Evolutionary conservation across 768 basidiomycete genomes (phyloP).

Genomic region (Hebeloma cylindrosporum): DNA sequence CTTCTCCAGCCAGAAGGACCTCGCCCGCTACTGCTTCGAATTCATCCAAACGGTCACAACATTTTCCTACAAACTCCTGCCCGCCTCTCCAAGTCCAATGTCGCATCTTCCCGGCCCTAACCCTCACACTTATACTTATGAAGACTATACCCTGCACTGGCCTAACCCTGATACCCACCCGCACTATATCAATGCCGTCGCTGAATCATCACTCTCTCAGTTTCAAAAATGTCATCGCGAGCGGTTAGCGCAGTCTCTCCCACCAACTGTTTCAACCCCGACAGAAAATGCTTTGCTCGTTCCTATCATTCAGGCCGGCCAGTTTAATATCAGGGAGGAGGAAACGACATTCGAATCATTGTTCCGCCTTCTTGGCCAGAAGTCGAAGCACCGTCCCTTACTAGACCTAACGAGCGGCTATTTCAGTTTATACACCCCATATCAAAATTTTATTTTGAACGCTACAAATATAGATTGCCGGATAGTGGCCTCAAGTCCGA

Average conservation of each 20-base stretch:
- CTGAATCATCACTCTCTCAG: conserved; percentile 49
- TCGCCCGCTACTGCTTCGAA: conserved; percentile 83
- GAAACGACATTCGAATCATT: conserved; percentile 60
- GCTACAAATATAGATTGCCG: conserved; percentile 57
- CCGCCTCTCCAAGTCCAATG: conserved; percentile 11
- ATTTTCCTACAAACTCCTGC: conserved; percentile 68
- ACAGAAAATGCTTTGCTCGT: conserved; percentile 52
- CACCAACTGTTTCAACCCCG: conserved; percentile 1
- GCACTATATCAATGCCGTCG: conserved; percentile 63
- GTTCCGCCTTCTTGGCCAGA: conserved; percentile 47
- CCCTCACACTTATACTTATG: conserved; percentile 33
- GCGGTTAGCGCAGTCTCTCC: conserved; percentile 1
- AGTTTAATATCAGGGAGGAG: conserved; percentile 85
- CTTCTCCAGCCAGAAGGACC: conserved; percentile 54
- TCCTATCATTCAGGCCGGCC: conserved; percentile 88
- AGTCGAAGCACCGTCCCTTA: conserved; percentile 35
- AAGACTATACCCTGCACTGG: conserved; percentile 64
- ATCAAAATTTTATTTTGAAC: conserved; percentile 70
- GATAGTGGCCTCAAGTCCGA: conserved; percentile 84
- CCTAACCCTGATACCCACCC: conserved; percentile 63
- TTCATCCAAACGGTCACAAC: conserved; percentile 67
- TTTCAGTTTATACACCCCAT: conserved; percentile 82
- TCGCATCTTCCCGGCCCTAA: conserved; percentile 5
- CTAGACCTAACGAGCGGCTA: conserved; percentile 93
- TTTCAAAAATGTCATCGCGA: conserved; percentile 54